Percentiles rank a stretch among this genome's conserved stretches.
Evolutionary conservation across 2,329 filamentous ascomycete species (phyloP).

Genomic region (Mycosphaerella arachidis): DNA sequence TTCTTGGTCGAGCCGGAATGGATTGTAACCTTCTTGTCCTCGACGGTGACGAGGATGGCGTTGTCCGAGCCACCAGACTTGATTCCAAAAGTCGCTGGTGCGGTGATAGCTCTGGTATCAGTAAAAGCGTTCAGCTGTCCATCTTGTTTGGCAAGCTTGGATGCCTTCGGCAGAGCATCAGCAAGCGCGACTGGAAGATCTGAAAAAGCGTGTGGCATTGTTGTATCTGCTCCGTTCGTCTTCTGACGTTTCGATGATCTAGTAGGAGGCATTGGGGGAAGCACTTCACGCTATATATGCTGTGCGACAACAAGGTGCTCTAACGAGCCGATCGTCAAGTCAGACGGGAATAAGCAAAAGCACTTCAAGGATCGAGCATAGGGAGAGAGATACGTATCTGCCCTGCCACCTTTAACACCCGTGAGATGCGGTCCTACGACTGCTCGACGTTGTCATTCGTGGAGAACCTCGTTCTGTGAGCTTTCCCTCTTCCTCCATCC

Average conservation of each 20-base stretch:
- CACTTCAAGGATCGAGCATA: neutral
- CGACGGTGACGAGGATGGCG: slow-evolving; percentile 29
- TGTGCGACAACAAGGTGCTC: slow-evolving; percentile 8
- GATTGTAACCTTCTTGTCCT: slow-evolving; percentile 28
- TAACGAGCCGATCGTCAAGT: neutral
- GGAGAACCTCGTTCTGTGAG: neutral
- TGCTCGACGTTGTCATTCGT: neutral
- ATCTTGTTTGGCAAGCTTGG: slow-evolving; percentile 26
- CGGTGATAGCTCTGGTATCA: slow-evolving; percentile 28
- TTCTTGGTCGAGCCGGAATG: slow-evolving; percentile 21
- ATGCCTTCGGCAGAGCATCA: slow-evolving; percentile 25
- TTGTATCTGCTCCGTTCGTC: slow-evolving; percentile 13
- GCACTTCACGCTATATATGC: slow-evolving; percentile 4
- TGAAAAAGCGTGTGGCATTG: slow-evolving; percentile 29
- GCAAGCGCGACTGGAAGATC: slow-evolving; percentile 27
- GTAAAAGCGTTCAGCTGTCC: slow-evolving; percentile 31
- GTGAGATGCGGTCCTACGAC: neutral
- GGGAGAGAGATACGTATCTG: neutral
- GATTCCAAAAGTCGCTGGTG: slow-evolving; percentile 31
- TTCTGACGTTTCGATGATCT: slow-evolving; percentile 19
- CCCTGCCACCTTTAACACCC: neutral
- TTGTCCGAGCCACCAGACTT: slow-evolving; percentile 28
- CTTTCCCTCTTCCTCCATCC: slow-evolving; percentile 3
- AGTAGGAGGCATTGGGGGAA: slow-evolving; percentile 10
- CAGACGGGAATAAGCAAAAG: slow-evolving; percentile 10